A percentile compares a stretch with the other conserved stretches of the same genome.
Evolutionary conservation across 352 stramenopile genomes (phyloP).

Genomic region (Pythium insidiosum): DNA sequence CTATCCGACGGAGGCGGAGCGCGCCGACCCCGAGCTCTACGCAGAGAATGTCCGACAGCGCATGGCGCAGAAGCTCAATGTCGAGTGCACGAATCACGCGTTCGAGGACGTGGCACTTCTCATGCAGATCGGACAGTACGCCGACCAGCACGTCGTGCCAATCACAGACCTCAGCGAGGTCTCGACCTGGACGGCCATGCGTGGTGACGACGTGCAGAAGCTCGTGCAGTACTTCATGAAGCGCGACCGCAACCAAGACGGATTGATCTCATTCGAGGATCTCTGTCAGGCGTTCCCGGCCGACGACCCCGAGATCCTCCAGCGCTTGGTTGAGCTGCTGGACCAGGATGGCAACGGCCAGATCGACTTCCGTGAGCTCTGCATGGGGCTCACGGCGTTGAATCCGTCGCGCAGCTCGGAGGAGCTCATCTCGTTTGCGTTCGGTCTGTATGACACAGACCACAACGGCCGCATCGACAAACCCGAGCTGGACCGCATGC

Average conservation of each 20-base stretch:
- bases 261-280: constrained; percentile 58
- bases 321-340: constrained; percentile 50
- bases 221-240: constrained; percentile 54
- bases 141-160: constrained; percentile 43
- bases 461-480: constrained; percentile 47
- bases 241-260: constrained; percentile 48
- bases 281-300: constrained; percentile 34
- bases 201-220: constrained; percentile 28
- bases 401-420: constrained; percentile 27
- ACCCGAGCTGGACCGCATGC: constrained; percentile 33
- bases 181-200: constrained; percentile 33
- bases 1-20: constrained; percentile 28
- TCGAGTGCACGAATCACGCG: constrained; percentile 63
- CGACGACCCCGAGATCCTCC: constrained; percentile 38
- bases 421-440: constrained; percentile 44
- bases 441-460: constrained; percentile 56
- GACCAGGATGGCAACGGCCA: constrained; percentile 49
- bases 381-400: constrained; percentile 41
- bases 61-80: constrained; percentile 39
- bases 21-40: constrained; percentile 35
- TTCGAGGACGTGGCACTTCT: constrained; percentile 67
- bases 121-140: constrained; percentile 45
- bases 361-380: constrained; percentile 72
- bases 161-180: constrained; percentile 52
- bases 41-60: constrained; percentile 46